phyloP scores from a whole-genome alignment of 1,284 basidiomycete genomes.

The Stygiomarasmius scandens region DNA sequence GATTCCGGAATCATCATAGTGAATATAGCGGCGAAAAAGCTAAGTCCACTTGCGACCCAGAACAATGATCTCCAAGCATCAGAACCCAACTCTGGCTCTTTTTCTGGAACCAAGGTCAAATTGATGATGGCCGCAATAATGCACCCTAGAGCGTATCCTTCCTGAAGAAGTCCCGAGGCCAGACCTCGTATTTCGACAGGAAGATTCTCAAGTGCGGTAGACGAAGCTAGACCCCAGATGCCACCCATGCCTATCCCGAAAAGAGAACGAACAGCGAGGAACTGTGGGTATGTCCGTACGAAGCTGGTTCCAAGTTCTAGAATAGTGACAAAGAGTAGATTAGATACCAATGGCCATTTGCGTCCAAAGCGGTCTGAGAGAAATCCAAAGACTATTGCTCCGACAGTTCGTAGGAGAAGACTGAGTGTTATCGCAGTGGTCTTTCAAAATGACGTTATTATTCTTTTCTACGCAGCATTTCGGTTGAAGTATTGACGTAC shows the following conservation, averaged over 20 bases:
- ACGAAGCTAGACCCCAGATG: conserved; percentile 15
- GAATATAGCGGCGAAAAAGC: conserved; percentile 73
- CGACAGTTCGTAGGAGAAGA: conserved; percentile 85
- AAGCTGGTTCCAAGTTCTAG: conserved; percentile 24
- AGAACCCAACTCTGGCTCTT: conserved; percentile 29
- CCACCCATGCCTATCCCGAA: conserved; percentile 22
- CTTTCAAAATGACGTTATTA: conserved; percentile 33
- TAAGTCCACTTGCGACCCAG: conserved; percentile 74
- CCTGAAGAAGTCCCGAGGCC: conserved; percentile 49
- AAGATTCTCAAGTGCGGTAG: conserved; percentile 29
- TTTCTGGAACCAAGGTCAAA: conserved; percentile 63
- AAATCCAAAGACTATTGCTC: conserved; percentile 51
- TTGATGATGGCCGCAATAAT: conserved; percentile 75
- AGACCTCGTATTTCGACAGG: conserved; percentile 19
- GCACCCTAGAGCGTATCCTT: conserved; percentile 65
- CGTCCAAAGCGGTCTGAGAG: conserved; percentile 22
- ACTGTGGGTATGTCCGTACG: conserved; percentile 20
- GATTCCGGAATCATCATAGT: conserved; percentile 82
- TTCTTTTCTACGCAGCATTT: too few relatives aligned
- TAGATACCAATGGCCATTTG: conserved; percentile 23
- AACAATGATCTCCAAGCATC: conserved; percentile 69
- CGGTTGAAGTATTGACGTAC: conserved; percentile 48
- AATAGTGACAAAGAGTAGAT: conserved; percentile 18
- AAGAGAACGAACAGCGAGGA: conserved; percentile 21
- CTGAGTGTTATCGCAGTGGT: conserved; percentile 91